A percentile compares a stretch with the other conserved stretches of the same genome.
These are phyloP conservation scores for Zizania palustris DNA, from an alignment of 202 grass and related monocot species.

Conservation along the genomic window DNA sequence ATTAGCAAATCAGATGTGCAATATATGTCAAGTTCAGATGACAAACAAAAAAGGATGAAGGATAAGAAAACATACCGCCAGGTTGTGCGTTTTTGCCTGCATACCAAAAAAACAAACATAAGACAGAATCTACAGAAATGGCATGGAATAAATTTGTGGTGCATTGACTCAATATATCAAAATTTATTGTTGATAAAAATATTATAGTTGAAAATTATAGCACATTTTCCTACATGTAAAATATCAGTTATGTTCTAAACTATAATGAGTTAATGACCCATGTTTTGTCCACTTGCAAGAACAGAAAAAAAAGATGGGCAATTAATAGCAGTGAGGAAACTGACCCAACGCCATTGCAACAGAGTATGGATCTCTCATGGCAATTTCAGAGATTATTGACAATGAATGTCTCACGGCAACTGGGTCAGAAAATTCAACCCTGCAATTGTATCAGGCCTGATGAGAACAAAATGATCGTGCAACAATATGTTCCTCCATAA, in stretches of 20 bases:
- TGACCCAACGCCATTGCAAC: conserved; percentile 95
- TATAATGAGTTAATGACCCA: conserved; percentile 1
- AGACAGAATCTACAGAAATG: conserved; percentile 42
- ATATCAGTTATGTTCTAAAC: conserved; percentile 2
- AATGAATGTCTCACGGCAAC: conserved; percentile 90
- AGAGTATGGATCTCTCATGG: conserved; percentile 93
- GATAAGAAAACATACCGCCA: conserved; percentile 56
- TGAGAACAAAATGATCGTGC: conserved; percentile 38
- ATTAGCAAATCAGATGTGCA: conserved; percentile 11
- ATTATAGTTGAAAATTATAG: conserved; percentile 21
- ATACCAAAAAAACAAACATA: conserved; percentile 49
- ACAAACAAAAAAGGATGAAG: conserved; percentile 27
- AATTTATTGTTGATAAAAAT: conserved; percentile 11
- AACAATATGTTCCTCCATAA: background rate
- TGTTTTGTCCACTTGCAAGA: conserved; percentile 19
- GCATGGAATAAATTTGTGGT: conserved; percentile 21
- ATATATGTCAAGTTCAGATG: conserved; percentile 22
- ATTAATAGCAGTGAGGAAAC: conserved; percentile 45
- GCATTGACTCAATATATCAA: conserved; percentile 36
- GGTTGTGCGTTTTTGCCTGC: conserved; percentile 76
- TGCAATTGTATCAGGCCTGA: conserved; percentile 49
- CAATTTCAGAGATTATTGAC: conserved; percentile 91
- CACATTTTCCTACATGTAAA: conserved; percentile 2
- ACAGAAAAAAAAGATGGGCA: conserved; percentile 32
- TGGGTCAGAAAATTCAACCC: conserved; percentile 95